Evolutionary conservation across 345 rosid genomes (phyloP).

Genomic region (Pistacia atlantica): DNA sequence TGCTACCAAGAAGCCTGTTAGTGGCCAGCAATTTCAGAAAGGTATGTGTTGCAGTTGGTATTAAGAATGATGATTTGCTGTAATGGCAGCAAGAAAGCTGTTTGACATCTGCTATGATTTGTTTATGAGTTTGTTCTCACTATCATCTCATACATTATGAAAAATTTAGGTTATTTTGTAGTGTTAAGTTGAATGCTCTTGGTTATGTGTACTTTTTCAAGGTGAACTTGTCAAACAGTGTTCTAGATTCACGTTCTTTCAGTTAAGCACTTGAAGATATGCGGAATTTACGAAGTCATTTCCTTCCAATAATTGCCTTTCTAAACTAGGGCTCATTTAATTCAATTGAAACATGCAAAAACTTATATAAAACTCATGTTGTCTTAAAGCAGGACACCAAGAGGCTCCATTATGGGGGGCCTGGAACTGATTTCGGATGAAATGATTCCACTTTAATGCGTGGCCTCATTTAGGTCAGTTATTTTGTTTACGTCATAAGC

Average conservation of each 20-base stretch:
- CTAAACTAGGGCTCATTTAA: conserved; percentile 65
- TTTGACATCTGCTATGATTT: conserved; percentile 12
- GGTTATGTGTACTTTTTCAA: conserved; percentile 15
- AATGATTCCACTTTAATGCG: conserved; percentile 95
- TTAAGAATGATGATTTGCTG: not conserved
- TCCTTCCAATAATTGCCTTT: conserved; percentile 70
- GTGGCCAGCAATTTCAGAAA: conserved; percentile 65
- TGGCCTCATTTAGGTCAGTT: conserved; percentile 99
- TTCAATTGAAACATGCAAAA: conserved; percentile 62
- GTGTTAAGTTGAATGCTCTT: conserved; percentile 34
- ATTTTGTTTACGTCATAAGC: conserved; percentile 72
- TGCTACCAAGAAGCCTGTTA: conserved; percentile 71
- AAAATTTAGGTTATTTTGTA: conserved; percentile 11
- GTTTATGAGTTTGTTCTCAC: conserved; percentile 9
- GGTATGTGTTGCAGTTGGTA: conserved; percentile 45
- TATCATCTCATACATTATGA: conserved; percentile 6
- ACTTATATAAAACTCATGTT: conserved; percentile 93
- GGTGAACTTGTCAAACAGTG: conserved; percentile 29
- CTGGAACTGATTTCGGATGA: conserved; percentile 96
- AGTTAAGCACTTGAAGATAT: conserved; percentile 47
- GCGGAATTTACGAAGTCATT: conserved; percentile 49
- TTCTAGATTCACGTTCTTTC: conserved; percentile 37
- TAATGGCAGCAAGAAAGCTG: conserved; percentile 7
- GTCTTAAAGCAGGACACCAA: conserved; percentile 97
- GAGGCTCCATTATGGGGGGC: conserved; percentile 98